A percentile compares a stretch with the other conserved stretches of the same genome.
Conservation (phyloP, 768 basidiomycete genomes). For the Psilocybe azurescens region DNA sequence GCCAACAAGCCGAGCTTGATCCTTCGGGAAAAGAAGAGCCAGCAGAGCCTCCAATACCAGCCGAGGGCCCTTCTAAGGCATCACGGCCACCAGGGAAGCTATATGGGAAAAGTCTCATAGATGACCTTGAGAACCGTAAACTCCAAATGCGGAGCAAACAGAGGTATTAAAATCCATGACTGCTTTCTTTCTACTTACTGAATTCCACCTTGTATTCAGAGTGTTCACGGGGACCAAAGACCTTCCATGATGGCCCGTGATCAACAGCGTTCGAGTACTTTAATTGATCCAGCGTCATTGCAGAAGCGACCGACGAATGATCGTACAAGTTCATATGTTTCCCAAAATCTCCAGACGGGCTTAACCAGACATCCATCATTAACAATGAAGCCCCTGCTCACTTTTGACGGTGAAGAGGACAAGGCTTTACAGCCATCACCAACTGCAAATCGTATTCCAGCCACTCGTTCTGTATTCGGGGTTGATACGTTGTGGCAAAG, state of each 20-base stretch:
- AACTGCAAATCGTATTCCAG: slow-evolving; percentile 23
- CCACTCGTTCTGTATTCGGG: slow-evolving; percentile 85
- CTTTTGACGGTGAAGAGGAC: slow-evolving; percentile 63
- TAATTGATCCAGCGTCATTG: slow-evolving; percentile 75
- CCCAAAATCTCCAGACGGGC: slow-evolving; percentile 39
- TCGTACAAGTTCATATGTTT: slow-evolving; percentile 47
- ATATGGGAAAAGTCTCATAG: slow-evolving; percentile 89
- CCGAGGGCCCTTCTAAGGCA: slow-evolving; percentile 37
- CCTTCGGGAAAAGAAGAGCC: slow-evolving; percentile 43
- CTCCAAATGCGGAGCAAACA: slow-evolving; percentile 81
- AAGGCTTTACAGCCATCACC: slow-evolving; percentile 33
- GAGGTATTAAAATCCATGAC: slow-evolving; percentile 54
- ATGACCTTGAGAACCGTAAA: slow-evolving; percentile 86
- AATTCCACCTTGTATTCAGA: slow-evolving; percentile 40
- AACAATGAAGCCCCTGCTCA: slow-evolving; percentile 68
- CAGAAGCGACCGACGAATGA: slow-evolving; percentile 52
- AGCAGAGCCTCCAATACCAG: slow-evolving; percentile 30
- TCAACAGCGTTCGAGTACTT: slow-evolving; percentile 60
- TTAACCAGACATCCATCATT: slow-evolving; percentile 54
- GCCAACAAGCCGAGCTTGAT: slow-evolving; percentile 71
- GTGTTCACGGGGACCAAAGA: slow-evolving; percentile 89
- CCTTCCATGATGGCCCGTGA: slow-evolving; percentile 93
- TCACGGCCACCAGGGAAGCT: slow-evolving; percentile 79
- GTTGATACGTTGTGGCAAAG: slow-evolving; percentile 93
- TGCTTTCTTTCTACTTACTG: neutral